These are phyloP conservation scores for Abelmoschus esculentus DNA, from an alignment of 345 rosid genomes.

Conservation along the genomic window DNA sequence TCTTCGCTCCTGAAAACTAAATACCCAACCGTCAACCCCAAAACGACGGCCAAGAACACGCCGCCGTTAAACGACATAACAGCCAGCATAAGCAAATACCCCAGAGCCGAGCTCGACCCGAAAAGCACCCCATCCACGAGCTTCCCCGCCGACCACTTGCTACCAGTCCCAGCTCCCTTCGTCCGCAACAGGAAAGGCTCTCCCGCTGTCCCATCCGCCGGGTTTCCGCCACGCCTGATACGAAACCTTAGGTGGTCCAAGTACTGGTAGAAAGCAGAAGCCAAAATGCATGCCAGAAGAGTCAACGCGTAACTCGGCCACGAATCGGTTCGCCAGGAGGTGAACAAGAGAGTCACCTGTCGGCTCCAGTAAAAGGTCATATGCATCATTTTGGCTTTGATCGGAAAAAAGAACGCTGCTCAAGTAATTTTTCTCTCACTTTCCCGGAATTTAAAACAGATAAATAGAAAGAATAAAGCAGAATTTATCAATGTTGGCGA, in stretches of 20 bases:
- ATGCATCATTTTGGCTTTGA: conserved; percentile 66
- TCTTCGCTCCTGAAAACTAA: conserved; percentile 35
- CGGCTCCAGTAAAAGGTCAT: conserved; percentile 88
- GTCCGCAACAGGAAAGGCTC: conserved; percentile 32
- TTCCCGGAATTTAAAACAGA: too few relatives aligned
- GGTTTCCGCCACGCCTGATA: conserved; percentile 23
- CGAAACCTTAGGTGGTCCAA: conserved; percentile 33
- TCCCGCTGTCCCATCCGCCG: conserved; percentile 7
- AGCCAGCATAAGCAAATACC: conserved; percentile 77
- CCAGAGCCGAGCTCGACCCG: conserved; percentile 61
- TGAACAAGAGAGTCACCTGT: conserved; percentile 59
- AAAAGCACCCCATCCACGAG: conserved; percentile 35
- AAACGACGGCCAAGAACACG: conserved; percentile 61
- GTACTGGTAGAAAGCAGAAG: conserved; percentile 56
- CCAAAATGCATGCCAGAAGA: conserved; percentile 53
- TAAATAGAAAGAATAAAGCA: not conserved
- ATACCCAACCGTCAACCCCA: conserved; percentile 59
- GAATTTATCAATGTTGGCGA: not conserved
- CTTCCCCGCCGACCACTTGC: conserved; percentile 19
- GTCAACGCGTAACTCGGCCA: conserved; percentile 59
- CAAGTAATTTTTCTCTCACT: too few relatives aligned
- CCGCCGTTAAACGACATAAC: conserved; percentile 95
- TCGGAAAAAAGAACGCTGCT: not conserved
- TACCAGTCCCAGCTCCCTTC: conserved; percentile 8
- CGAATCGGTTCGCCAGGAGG: conserved; percentile 62